A percentile compares a stretch with the other conserved stretches of the same genome.
Conservation (phyloP, 768 basidiomycete genomes). For the Lactarius hatsudake region DNA sequence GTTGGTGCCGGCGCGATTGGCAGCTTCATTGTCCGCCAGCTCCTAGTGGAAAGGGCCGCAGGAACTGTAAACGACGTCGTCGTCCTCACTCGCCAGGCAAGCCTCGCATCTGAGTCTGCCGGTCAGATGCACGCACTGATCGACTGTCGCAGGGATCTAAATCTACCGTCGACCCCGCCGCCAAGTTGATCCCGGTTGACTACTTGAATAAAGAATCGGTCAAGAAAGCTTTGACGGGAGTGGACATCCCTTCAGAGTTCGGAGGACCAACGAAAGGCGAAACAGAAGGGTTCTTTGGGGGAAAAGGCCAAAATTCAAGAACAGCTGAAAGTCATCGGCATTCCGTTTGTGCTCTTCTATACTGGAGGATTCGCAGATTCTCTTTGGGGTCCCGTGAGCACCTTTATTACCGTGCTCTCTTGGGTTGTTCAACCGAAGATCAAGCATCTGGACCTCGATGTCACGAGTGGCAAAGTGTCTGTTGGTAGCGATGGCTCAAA, state of each 20-base stretch:
- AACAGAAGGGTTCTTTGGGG: constrained; percentile 14
- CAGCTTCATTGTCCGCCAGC: constrained; percentile 18
- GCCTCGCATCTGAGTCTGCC: not conserved
- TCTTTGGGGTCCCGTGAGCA: constrained; percentile 16
- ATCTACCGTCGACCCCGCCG: constrained; percentile 2
- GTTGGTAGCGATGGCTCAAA: constrained; percentile 25
- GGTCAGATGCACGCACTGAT: not conserved
- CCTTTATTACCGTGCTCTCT: not conserved
- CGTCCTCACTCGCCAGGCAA: constrained; percentile 21
- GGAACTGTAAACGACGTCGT: constrained; percentile 18
- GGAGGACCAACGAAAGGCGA: constrained; percentile 26
- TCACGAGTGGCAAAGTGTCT: constrained; percentile 22
- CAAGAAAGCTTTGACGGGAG: constrained; percentile 10
- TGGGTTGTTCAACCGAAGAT: not conserved
- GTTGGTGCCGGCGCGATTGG: constrained; percentile 21
- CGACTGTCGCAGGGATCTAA: constrained; percentile 3
- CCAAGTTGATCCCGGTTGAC: constrained; percentile 22
- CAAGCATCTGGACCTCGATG: constrained; percentile 19
- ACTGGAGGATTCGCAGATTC: constrained; percentile 26
- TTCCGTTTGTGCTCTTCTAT: constrained; percentile 25
- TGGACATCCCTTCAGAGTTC: constrained; percentile 34
- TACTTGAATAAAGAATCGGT: constrained; percentile 17
- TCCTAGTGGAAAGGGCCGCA: constrained; percentile 14
- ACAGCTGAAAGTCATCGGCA: constrained; percentile 11
- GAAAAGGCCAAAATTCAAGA: constrained; percentile 8